Evolutionary conservation across 345 rosid genomes (phyloP), one percentile per base, ranked within the genome.

Genomic region (Sisymbrium altissimum): DNA sequence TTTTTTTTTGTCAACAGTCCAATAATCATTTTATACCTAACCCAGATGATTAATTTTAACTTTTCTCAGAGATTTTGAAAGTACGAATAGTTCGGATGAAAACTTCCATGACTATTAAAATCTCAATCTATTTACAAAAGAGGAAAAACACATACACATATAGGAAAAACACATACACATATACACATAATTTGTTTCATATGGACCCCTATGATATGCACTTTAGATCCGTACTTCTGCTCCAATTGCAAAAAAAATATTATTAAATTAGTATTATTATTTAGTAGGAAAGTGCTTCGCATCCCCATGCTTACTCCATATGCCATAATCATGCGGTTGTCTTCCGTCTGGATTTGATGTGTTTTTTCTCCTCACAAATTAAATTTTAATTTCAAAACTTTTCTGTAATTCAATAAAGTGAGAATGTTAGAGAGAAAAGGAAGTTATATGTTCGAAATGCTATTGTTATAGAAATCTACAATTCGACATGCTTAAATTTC

Each of bases 311-410:
- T 61, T 61, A 30, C 30, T 68, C 27, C 74, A 68, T 68, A 60
- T 29, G 46, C 79, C 46, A 59, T 40, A 39, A 67, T 59, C 63
- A 68, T 68, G 79, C 9, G 29, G 39, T 41, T 75, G 69, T 68
- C 64, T 30, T 52, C 78, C 78, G 40, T 67, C 38, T 39, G n/a
- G n/a, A n/a, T n/a, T n/a, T n/a, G n/a, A 74, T 74, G 1, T 74
- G 68, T 49, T 66, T 66, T 18, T 56, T 73, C 15, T 63, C 27
- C 6, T n/a, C n/a, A 12, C 10, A 44, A 25, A 17, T 8, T 21
- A 19, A 35, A 19, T 49, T 29, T 66, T 14, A 35, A 32, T 19
- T 6, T 11, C 30, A 48, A 45, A 17, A 12, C 9, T 1, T 50
- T 67, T 50, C 18, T 25, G 6, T 52, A 21, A 36, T 3, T 36